A percentile compares a stretch with the other conserved stretches of the same genome.
These are phyloP conservation scores for Metschnikowia dekortorum DNA, from an alignment of 805 yeast species.

Conservation along the genomic window DNA sequence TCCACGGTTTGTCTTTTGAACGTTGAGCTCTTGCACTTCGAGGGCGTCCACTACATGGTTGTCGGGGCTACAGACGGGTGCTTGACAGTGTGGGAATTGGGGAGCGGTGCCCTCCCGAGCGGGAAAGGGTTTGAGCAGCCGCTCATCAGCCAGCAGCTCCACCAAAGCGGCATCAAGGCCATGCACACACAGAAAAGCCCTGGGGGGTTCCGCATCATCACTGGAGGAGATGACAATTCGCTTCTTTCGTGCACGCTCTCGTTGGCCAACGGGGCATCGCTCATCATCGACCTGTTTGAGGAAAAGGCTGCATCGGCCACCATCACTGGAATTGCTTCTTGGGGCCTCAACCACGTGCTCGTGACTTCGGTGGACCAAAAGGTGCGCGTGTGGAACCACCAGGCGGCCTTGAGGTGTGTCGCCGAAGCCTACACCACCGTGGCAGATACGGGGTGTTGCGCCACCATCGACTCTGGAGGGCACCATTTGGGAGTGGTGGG, in stretches of 20 bases:
- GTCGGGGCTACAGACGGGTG: conserved; percentile 81
- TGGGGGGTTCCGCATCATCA: conserved; percentile 35
- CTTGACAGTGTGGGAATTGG: conserved; percentile 48
- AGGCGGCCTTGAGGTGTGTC: conserved; percentile 20
- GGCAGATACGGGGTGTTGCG: conserved; percentile 86
- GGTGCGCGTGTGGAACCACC: conserved; percentile 58
- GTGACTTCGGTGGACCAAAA: conserved; percentile 85
- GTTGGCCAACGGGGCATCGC: background rate
- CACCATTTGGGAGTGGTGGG: conserved; percentile 49
- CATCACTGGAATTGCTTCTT: conserved; percentile 56
- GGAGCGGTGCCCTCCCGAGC: background rate
- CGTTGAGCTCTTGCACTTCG: conserved; percentile 41
- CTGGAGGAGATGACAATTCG: conserved; percentile 96
- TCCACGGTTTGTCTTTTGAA: conserved; percentile 74
- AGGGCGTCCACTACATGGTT: conserved; percentile 33
- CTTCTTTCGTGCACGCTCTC: conserved; percentile 27
- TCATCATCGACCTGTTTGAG: conserved; percentile 31
- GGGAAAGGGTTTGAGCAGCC: conserved; percentile 20
- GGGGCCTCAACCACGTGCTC: conserved; percentile 26
- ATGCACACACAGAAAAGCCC: conserved; percentile 29
- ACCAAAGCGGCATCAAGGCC: conserved; percentile 81
- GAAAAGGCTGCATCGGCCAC: conserved; percentile 80
- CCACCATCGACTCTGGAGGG: conserved; percentile 26
- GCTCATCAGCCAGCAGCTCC: conserved; percentile 49
- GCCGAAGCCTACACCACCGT: conserved; percentile 65